Base-by-base conservation (phyloP, 2,329 filamentous ascomycete species). In the Fusarium kyushuense region DNA sequence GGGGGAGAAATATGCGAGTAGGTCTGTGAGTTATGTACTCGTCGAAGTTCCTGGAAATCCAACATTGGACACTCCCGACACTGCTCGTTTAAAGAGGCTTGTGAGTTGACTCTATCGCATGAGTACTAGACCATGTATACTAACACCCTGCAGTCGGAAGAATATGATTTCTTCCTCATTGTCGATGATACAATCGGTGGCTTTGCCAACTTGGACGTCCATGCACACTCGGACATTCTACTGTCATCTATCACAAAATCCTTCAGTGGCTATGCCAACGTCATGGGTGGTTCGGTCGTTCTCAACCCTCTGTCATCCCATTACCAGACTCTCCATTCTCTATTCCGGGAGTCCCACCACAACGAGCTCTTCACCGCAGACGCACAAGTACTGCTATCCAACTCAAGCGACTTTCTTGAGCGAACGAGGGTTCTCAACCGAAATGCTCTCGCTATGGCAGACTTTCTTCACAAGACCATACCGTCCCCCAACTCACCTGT, bases 211-310 rank as follows among this genome's bases (percentile, higher is more conserved):
- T 72, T 86, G 59, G 84, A 89, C 70, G 74, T 89, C 33, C 73
- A 87, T 5, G 67, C 75, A 7, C 76, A 79, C 0, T 81, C 82
- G 3, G 86, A 89, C 65, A 73, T 87, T 1, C 63, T 89, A 30
- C 67, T 86, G 17, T 83, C 83, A 0, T 84, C 82, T 25, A 77
- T 88, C 17, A 88, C 86, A n/a, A 89, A 89, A 74, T 81, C 81
- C 3, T 89, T 90, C 71, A 86, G 78, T 62, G 87, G 87, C 17
- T 83, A 83, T 61, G 81, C 85, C 23, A 81, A 89, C 68, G 83
- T 85, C 47, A 83, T 88, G 78, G 85, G 78, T 33, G 86, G 83
- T n/a, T 83, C 81, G 51, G 69, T 81, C 19, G 79, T 83, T 40
- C 77, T 88, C 40, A 86, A 85, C 70, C 84, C 84, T 0, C 70